Conservation (phyloP, 208 protist species). For the Spongospora subterranea region DNA sequence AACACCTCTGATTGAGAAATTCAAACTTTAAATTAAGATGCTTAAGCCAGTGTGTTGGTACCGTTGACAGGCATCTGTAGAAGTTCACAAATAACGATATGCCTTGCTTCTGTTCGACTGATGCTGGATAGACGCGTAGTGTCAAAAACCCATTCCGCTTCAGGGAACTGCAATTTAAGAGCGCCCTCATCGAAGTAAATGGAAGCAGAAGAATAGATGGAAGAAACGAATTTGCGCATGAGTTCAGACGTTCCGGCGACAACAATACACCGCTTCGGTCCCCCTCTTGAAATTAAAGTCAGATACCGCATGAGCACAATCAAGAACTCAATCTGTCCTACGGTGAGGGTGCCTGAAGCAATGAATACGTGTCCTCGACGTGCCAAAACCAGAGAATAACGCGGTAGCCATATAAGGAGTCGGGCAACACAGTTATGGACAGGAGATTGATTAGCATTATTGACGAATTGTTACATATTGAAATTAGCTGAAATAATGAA, state of each 20-base stretch:
- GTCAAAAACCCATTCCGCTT: neutral
- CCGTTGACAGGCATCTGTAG: conserved; percentile 4
- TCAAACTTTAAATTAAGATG: neutral
- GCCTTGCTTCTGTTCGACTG: neutral
- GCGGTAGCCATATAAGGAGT: neutral
- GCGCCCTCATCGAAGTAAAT: neutral
- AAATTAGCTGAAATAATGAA: conserved; percentile 8
- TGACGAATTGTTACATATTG: neutral
- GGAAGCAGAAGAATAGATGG: neutral
- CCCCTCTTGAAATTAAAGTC: neutral
- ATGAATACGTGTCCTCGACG: neutral
- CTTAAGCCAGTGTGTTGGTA: neutral
- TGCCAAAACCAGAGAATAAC: conserved; percentile 17
- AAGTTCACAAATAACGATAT: conserved; percentile 8
- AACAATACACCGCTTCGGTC: neutral
- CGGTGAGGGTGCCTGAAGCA: conserved; percentile 12
- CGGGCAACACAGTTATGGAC: neutral
- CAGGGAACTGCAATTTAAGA: neutral
- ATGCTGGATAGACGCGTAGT: neutral
- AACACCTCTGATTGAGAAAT: neutral
- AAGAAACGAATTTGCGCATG: neutral
- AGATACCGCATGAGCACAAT: neutral
- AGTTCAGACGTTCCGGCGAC: neutral
- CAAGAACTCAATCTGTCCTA: neutral
- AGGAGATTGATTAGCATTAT: neutral